Evolutionary conservation across 768 basidiomycete species (phyloP), one percentile per base, ranked within the genome.

Genomic region (Candolleomyces efflorescens): DNA sequence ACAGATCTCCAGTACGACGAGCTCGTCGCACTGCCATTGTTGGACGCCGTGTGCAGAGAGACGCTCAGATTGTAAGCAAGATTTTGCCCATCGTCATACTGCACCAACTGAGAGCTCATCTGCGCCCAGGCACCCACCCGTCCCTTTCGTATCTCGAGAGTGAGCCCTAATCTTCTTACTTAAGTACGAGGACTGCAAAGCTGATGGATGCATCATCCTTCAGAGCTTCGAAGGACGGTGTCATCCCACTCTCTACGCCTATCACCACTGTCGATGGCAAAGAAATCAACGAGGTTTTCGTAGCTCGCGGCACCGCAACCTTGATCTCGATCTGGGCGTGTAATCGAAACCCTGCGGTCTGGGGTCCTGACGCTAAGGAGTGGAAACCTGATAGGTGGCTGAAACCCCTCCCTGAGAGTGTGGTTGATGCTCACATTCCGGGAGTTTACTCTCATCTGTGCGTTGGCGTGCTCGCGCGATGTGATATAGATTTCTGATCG

Each of bases 311-410:
- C 32, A 80, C 79, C 1, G 60, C 60, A 15, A 51, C 69, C 22
- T 59, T 38, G 23, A 63, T 53, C 53, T 78, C 58, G 57, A 70
- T 64, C 43, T 71, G 51, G 69, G 75, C 37, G 43, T 73, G 71
- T 3, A 81, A 81, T 56, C 66, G 71, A 0, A 72, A 72, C 38
- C 69, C 67, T 17, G 68, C 68, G 11, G 60, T 81, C 13, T 83
- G 79, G 80, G 81, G 80, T 9, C 68, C 71, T 3, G 79, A 82
- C 58, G 75, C 76, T 1, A 39, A 67, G 12, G 75, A 79, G 58
- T 81, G 78, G 72, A 80, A 77, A 48, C 80, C 80, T 0, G 79
- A 81, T 58, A 64, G 81, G 20, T 83, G 81, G 80, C 63, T 81
- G 4, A 62, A 62, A 1, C 65, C 58, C 26, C 59, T 68, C n/a